These are phyloP conservation scores for Triticum dicoccoides DNA, from an alignment of 176 grass and related monocot genomes.

Conservation along the genomic window DNA sequence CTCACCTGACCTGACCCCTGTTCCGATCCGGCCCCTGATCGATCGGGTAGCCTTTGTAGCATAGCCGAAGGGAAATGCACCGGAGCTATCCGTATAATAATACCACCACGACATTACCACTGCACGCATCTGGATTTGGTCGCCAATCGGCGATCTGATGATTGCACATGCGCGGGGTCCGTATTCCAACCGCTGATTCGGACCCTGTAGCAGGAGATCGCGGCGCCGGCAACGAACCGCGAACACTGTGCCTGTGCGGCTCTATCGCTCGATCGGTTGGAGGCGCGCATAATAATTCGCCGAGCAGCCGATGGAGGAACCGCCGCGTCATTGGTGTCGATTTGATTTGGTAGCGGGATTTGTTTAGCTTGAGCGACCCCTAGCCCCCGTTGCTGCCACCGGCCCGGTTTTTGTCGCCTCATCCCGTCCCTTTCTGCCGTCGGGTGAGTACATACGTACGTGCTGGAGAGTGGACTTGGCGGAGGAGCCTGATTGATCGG, in stretches of 20 bases:
- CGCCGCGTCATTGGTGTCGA: constrained; percentile 6
- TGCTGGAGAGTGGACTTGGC: too few relatives aligned
- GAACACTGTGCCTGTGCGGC: background rate
- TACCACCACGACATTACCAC: background rate
- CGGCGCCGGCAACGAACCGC: background rate
- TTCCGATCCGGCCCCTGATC: background rate
- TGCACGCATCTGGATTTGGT: constrained; percentile 6
- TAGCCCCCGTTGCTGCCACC: too few relatives aligned
- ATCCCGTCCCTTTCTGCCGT: too few relatives aligned
- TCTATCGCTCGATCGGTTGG: background rate
- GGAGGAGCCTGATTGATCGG: too few relatives aligned
- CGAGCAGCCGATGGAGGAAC: background rate
- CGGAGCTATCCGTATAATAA: background rate
- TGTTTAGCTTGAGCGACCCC: background rate
- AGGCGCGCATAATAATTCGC: background rate
- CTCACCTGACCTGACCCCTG: background rate
- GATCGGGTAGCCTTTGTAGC: constrained; percentile 4
- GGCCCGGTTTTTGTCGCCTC: too few relatives aligned
- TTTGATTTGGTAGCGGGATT: background rate
- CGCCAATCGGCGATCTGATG: background rate
- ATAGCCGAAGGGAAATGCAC: constrained; percentile 26
- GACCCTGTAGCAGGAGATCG: background rate
- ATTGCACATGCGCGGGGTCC: constrained; percentile 46
- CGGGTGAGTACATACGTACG: too few relatives aligned
- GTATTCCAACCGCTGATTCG: background rate